phyloP scores from a whole-genome alignment of 768 basidiomycete genomes.

The Lactarius hatsudake region DNA sequence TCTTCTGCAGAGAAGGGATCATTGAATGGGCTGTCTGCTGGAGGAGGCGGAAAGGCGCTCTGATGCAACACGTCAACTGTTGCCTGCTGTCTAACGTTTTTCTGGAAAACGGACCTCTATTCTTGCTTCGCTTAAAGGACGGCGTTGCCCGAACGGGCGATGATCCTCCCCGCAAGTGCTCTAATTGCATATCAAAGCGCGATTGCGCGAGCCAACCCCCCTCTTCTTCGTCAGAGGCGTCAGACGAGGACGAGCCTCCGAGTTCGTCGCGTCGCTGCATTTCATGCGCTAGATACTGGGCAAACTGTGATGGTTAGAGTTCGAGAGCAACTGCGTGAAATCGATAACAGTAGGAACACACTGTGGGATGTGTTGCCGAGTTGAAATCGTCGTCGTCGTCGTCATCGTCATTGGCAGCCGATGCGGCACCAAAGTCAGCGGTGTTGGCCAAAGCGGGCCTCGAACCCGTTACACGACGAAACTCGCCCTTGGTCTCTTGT shows the following conservation, averaged over 20 bases:
- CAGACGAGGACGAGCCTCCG: constrained; percentile 46
- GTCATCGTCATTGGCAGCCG: constrained; percentile 45
- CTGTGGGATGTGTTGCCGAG: constrained; percentile 45
- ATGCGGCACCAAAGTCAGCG: constrained; percentile 60
- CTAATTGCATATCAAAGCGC: constrained; percentile 47
- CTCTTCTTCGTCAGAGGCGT: constrained; percentile 60
- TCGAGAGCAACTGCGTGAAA: not conserved
- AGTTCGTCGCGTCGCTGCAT: constrained; percentile 62
- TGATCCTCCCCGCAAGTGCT: constrained; percentile 29
- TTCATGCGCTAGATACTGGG: constrained; percentile 73
- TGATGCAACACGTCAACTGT: not conserved
- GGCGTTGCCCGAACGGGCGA: constrained; percentile 31
- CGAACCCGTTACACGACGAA: constrained; percentile 47
- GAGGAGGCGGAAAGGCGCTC: constrained; percentile 16
- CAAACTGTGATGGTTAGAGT: constrained; percentile 51
- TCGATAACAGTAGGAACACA: constrained; percentile 30
- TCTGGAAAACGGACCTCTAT: constrained; percentile 31
- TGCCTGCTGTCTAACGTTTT: not conserved
- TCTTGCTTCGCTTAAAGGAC: constrained; percentile 34
- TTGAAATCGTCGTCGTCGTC: constrained; percentile 47
- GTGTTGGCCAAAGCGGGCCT: constrained; percentile 48
- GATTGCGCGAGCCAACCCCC: constrained; percentile 80
- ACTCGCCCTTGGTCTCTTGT: constrained; percentile 51
- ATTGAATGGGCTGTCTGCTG: constrained; percentile 29
- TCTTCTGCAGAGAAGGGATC: constrained; percentile 44